Base-by-base conservation (phyloP, 2,329 filamentous ascomycete species). In the Trichoderma hamatum region DNA sequence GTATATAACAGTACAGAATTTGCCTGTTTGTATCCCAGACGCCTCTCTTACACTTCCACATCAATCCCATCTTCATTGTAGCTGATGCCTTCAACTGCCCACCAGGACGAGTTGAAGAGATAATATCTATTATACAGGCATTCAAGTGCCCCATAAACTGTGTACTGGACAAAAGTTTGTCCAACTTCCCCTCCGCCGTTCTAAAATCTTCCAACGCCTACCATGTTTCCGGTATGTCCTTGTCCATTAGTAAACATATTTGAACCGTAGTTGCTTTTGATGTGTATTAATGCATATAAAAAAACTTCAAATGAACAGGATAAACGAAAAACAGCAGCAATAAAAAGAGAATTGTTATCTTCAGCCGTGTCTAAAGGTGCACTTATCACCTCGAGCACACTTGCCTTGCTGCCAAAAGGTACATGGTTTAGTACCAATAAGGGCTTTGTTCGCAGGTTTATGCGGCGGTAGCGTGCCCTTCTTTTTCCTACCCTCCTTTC, bases 311-410 rank as follows among this genome's bases (percentile, higher is more conserved):
- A 51, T 26, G 14, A 56, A 60, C 21, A 26, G 10, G 19, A 61
- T 11, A 32, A 43, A 16, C 5, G n/a, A 10, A 26, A 10, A 19
- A 11, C 2, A n/a, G n/a, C n/a, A 30, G 43, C 10, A 52, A 34
- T n/a, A 39, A 24, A 28, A 26, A 26, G 6, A 51, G 16, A 24
- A 34, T 68, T 21, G 24, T 30, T 16, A 26, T 34, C 46, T 43
- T 64, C 24, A 81, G 61, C 92, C 89, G 75, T 93, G 91, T 68
- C 90, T 85, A 78, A 90, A 93, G 2, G 90, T 92, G 80, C 91
- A 93, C 74, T 89, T 88, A 43, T 90, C 89, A 26, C 91, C 91
- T 76, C 92, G 90, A 7, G 87, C 88, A 79, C 91, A 93, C 75
- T 89, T 89, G 16, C 90, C 90, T 75, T 91, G 87, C 69, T 87